Evolutionary conservation across 106 monocot genomes (phyloP), one percentile per base, ranked within the genome.

Genomic region (Phalaenopsis aphrodite): DNA sequence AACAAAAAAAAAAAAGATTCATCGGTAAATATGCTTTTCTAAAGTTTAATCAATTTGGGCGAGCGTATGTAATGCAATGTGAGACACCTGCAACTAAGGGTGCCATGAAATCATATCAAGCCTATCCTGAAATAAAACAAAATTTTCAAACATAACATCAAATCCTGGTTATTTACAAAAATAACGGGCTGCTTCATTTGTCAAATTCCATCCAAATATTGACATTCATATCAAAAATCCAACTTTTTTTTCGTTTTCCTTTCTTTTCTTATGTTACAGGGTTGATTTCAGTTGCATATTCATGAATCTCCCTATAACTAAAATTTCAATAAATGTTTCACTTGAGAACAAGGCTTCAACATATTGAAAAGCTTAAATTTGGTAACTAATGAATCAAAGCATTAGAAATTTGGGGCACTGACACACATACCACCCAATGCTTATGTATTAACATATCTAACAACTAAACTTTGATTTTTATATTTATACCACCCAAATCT

Each of bases 11-110:
- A 37, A 10, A 37, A 1, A 47, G 48, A 19, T 81, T 75, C 23
- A 83, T 76, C 42, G 77, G 72, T 21, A 3, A 24, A 55, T 77
- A 66, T 42, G 23, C 48, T 49, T 10, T 21, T 48, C 37, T 74
- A 8, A 69, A 39, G 69, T 38, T 38, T 39, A 41, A 15, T 4
- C 10, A 14, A 3, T 41, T 11, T 39, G 9, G 3, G 30, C 7
- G 38, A 4, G 30, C n/a, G 16, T 69, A 69, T 38, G 36, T 39
- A 69, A 38, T 39, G 23, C 69, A 69, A 38, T 69, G 12, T 52
- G 52, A 14, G 14, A 52, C 12, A 52, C 14, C 14, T 14, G 52
- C 52, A 14, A 39, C 11, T 12, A 69, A 12, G 11, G 38, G 37
- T 69, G 69, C 3, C 14, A 69, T 41, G 39, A 2, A 69, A 12